These are phyloP conservation scores for Litchi chinensis DNA, from an alignment of 345 rosid genomes.

Conservation along the genomic window DNA sequence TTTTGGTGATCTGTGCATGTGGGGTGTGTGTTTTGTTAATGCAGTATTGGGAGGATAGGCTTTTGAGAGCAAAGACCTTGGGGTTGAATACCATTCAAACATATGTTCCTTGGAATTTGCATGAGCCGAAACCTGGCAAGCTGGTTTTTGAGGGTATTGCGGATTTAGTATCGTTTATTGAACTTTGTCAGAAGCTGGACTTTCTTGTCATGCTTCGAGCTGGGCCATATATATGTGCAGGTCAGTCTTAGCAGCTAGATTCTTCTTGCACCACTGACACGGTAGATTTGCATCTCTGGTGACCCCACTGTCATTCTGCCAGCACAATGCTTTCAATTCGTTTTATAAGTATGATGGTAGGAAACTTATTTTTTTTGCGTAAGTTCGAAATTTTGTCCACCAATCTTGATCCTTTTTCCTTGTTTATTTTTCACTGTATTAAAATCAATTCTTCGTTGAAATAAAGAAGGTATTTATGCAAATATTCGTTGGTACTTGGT, in stretches of 20 bases:
- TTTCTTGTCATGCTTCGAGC: conserved; percentile 89
- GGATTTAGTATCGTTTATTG: conserved; percentile 67
- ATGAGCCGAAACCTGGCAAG: conserved; percentile 82
- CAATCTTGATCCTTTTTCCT: background rate
- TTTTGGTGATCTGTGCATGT: background rate
- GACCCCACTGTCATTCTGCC: background rate
- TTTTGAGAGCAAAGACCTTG: conserved; percentile 81
- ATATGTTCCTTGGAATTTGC: conserved; percentile 96
- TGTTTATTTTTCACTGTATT: no score
- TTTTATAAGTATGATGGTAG: background rate
- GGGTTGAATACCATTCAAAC: conserved; percentile 87
- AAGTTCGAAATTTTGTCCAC: background rate
- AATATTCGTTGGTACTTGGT: background rate
- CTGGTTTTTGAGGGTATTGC: conserved; percentile 77
- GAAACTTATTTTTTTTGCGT: background rate
- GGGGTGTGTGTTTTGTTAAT: conserved; percentile 11
- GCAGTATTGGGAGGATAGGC: conserved; percentile 93
- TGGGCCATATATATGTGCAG: conserved; percentile 96
- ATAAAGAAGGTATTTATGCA: background rate
- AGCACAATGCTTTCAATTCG: background rate
- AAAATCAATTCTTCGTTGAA: background rate
- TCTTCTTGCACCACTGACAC: background rate
- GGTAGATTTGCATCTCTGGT: background rate
- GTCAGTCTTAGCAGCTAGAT: conserved; percentile 34
- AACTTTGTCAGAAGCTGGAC: conserved; percentile 78